Conservation (phyloP, 1,284 basidiomycete genomes). For the Melampsora americana region DNA sequence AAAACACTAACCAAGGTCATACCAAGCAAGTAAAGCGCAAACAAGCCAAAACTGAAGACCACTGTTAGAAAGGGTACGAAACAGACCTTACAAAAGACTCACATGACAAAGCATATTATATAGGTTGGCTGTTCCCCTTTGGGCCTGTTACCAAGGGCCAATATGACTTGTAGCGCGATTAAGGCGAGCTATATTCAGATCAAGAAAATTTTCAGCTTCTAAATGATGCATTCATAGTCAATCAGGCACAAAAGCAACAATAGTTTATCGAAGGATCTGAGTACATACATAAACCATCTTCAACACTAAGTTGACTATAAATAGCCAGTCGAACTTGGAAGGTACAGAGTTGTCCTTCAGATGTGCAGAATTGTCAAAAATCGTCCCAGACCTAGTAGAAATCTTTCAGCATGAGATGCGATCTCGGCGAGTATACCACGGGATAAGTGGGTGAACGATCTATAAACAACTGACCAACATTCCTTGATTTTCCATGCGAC, state of each 20-base stretch:
- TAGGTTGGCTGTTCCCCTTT: constrained; percentile 88
- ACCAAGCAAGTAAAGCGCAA: constrained; percentile 41
- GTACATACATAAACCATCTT: constrained; percentile 74
- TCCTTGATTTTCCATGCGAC: constrained; percentile 40
- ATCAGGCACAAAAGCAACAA: too few relatives aligned
- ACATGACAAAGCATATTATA: constrained; percentile 70
- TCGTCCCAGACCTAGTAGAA: constrained; percentile 37
- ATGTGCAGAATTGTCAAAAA: constrained; percentile 39
- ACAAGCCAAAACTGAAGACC: constrained; percentile 31
- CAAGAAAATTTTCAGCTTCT: constrained; percentile 2
- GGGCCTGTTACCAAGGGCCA: constrained; percentile 85
- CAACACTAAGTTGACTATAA: constrained; percentile 77
- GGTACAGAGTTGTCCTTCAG: constrained; percentile 21
- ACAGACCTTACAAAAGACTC: constrained; percentile 34
- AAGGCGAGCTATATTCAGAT: constrained; percentile 19
- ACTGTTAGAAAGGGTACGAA: background rate
- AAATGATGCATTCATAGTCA: too few relatives aligned
- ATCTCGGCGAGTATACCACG: background rate
- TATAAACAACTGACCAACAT: constrained; percentile 34
- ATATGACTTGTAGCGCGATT: constrained; percentile 62
- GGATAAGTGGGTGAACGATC: background rate
- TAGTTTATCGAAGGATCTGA: background rate
- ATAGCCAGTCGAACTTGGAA: constrained; percentile 49
- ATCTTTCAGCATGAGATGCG: background rate
- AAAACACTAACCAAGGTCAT: constrained; percentile 37